Percentiles rank a stretch among this genome's conserved stretches.
Evolutionary conservation across 176 grass and related monocot species (phyloP).

Genomic region (Oryza punctata): DNA sequence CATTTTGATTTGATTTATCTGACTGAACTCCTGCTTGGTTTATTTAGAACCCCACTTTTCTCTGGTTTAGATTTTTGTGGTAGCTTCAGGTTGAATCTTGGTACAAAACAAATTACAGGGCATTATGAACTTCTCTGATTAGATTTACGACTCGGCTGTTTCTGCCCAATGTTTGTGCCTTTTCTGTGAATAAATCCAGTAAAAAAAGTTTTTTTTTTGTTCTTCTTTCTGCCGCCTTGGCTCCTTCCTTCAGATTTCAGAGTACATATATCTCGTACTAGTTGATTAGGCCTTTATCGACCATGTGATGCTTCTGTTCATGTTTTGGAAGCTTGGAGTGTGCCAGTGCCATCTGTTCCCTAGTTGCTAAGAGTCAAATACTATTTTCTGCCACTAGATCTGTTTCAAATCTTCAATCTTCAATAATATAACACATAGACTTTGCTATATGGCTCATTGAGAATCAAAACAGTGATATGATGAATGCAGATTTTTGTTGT

Average conservation of each 20-base stretch:
- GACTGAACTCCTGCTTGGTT: neutral
- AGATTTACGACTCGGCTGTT: conserved; percentile 2
- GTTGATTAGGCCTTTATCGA: neutral
- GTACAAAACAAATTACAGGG: neutral
- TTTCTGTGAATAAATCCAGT: neutral
- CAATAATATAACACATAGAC: neutral
- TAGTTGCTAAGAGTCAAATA: neutral
- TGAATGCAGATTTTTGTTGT: neutral
- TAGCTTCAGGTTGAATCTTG: conserved; percentile 29
- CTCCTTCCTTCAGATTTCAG: neutral
- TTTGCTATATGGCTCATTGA: neutral
- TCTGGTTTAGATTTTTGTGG: neutral
- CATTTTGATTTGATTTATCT: conserved; percentile 31
- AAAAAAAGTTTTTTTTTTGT: neutral
- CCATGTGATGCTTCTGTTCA: conserved; percentile 3
- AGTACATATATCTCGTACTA: neutral
- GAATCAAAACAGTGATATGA: neutral
- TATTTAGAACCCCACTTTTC: neutral
- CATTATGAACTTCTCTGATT: conserved; percentile 14
- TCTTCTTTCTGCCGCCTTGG: neutral
- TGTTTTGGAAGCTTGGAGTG: conserved; percentile 10
- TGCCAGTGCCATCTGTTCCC: neutral
- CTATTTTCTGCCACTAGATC: neutral
- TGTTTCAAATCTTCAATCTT: neutral
- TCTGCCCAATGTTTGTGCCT: neutral